Percentiles rank a stretch among this genome's conserved stretches.
Evolutionary conservation across 2,329 filamentous ascomycete genomes (phyloP).

Genomic region (Neonectria hederae): DNA sequence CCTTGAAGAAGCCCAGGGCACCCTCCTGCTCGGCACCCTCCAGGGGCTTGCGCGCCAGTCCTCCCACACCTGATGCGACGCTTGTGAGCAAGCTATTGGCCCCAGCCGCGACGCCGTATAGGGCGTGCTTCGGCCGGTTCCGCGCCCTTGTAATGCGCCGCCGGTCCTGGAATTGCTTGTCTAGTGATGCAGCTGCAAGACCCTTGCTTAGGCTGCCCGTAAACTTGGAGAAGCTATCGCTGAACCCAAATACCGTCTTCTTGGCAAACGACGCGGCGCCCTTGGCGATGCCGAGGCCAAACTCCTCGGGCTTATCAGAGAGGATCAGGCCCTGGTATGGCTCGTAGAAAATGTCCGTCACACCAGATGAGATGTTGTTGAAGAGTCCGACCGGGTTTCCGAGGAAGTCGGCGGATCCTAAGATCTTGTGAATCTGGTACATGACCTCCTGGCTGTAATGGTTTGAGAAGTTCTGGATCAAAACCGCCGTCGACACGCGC

Average conservation of each 20-base stretch:
- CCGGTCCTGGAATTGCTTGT: constrained; percentile 98
- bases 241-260: constrained; percentile 97
- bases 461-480: constrained; percentile 86
- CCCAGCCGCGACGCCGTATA: constrained; percentile 94
- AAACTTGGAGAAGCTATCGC: constrained; percentile 96
- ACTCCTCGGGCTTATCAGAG: constrained; percentile 93
- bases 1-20: constrained; percentile 94
- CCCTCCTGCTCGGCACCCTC: constrained; percentile 97
- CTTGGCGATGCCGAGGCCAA: constrained; percentile 94
- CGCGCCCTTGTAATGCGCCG: constrained; percentile 91
- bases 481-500: constrained; percentile 83
- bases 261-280: constrained; percentile 97
- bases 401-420: constrained; percentile 96
- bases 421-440: constrained; percentile 95
- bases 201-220: constrained; percentile 98
- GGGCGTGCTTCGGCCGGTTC: constrained; percentile 94
- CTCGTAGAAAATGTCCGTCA: constrained; percentile 99
- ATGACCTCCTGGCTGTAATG: constrained; percentile 98
- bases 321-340: constrained; percentile 98
- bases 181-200: constrained; percentile 90
- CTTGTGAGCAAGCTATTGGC: constrained; percentile 95
- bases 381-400: constrained; percentile 97
- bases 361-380: constrained; percentile 97
- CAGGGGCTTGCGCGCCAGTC: constrained; percentile 90
- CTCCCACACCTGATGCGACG: constrained; percentile 91